Conservation (phyloP, 1,284 basidiomycete genomes). For the Ceratobasidium sp. region DNA sequence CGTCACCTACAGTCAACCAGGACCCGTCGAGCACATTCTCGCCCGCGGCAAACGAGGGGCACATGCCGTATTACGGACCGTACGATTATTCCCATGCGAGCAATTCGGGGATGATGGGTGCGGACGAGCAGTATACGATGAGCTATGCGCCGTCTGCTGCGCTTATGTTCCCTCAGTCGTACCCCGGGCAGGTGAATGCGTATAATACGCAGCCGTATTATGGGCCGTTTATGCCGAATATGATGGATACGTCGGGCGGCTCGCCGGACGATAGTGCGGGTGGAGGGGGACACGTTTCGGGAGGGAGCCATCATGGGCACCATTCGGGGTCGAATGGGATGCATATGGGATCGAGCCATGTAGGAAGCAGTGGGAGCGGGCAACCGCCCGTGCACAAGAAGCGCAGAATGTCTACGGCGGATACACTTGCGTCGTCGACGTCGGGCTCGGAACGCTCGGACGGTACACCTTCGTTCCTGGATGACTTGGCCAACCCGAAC, state of each 20-base stretch:
- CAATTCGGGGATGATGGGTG: constrained; percentile 38
- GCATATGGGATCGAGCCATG: constrained; percentile 27
- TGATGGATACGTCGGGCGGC: constrained; percentile 41
- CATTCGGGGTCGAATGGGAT: constrained; percentile 2
- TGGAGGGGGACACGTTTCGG: constrained; percentile 14
- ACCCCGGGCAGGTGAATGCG: constrained; percentile 40
- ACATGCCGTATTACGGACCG: constrained; percentile 46
- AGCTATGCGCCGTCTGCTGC: constrained; percentile 45
- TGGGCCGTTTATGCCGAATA: constrained; percentile 38
- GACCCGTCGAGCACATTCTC: constrained; percentile 24
- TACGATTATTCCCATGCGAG: constrained; percentile 38
- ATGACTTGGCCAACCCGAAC: constrained; percentile 32
- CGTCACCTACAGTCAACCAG: constrained; percentile 49
- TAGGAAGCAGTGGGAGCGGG: constrained; percentile 28
- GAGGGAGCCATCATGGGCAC: neutral
- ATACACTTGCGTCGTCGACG: constrained; percentile 39
- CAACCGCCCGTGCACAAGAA: constrained; percentile 41
- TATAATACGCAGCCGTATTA: constrained; percentile 39
- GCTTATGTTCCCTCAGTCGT: constrained; percentile 43
- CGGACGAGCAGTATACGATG: constrained; percentile 41
- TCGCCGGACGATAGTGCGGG: constrained; percentile 16
- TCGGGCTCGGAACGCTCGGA: constrained; percentile 39
- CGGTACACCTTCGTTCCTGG: constrained; percentile 39
- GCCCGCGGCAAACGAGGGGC: constrained; percentile 43
- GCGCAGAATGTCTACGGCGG: constrained; percentile 34